These are phyloP conservation scores for Xylaria venustula DNA, from an alignment of 495 filamentous ascomycete species.

Conservation along the genomic window DNA sequence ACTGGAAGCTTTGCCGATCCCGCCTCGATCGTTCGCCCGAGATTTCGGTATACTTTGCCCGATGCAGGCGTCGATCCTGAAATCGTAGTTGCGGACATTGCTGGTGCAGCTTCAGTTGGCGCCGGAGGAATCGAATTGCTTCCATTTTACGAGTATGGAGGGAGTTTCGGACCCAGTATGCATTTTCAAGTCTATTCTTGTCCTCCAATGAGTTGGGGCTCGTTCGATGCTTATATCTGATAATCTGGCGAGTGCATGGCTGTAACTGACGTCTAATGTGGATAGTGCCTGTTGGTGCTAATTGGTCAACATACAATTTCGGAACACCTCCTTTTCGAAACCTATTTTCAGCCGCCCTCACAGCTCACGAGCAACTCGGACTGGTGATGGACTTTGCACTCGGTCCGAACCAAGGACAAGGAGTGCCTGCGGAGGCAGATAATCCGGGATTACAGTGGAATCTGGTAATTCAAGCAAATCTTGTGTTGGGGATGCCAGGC, in stretches of 20 bases:
- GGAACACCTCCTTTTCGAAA: no score
- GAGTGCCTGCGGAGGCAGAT: conserved; percentile 20
- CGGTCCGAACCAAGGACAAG: conserved; percentile 27
- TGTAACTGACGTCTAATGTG: no score
- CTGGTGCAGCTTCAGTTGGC: conserved; percentile 11
- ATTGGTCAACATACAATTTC: no score
- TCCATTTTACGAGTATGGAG: conserved; percentile 32
- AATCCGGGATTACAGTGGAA: conserved; percentile 14
- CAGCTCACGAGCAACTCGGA: neutral
- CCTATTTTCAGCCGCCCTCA: no score
- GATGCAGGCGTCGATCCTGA: conserved; percentile 30
- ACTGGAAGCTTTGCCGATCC: conserved; percentile 21
- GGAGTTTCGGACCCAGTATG: no score
- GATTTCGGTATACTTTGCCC: conserved; percentile 40
- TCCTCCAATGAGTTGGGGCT: no score
- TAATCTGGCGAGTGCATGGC: no score
- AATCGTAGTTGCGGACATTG: conserved; percentile 21
- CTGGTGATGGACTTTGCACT: conserved; percentile 25
- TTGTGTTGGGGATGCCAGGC: conserved; percentile 1
- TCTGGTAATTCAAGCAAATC: no score
- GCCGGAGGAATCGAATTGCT: conserved; percentile 32
- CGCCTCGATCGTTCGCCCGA: conserved; percentile 28
- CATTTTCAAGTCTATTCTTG: no score
- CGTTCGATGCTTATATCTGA: no score
- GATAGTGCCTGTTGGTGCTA: no score